phyloP scores from a whole-genome alignment of 192 early-diverging fungal genomes.

The Paraglomus occultum region DNA sequence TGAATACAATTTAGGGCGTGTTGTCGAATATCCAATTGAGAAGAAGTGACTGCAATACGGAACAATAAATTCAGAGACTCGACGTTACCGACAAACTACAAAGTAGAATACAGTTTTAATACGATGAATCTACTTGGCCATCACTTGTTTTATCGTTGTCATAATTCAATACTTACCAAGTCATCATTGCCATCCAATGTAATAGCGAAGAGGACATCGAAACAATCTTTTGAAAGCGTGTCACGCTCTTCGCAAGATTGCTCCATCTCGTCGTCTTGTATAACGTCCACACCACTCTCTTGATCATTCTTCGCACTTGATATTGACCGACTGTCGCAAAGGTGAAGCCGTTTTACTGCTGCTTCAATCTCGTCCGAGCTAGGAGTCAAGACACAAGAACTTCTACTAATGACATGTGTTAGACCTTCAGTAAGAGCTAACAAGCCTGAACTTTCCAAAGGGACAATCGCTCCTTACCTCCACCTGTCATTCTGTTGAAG shows the following conservation, averaged over 20 bases:
- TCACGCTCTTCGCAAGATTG: conserved; percentile 13
- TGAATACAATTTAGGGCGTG: conserved; percentile 40
- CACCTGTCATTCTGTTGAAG: conserved; percentile 35
- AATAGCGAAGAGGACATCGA: not conserved
- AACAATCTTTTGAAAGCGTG: not conserved
- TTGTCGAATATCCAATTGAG: conserved; percentile 40
- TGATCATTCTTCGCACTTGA: conserved; percentile 40
- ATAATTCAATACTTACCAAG: conserved; percentile 30
- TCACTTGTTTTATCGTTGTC: not conserved
- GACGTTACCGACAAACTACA: conserved; percentile 34
- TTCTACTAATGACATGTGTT: conserved; percentile 32
- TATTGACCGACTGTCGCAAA: conserved; percentile 35
- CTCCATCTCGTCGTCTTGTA: conserved; percentile 39
- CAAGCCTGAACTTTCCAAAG: conserved; percentile 1
- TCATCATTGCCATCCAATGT: not conserved
- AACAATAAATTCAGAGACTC: conserved; percentile 40
- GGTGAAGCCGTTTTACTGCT: conserved; percentile 30
- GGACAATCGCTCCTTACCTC: conserved; percentile 15
- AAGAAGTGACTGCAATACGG: conserved; percentile 33
- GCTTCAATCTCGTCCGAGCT: not conserved
- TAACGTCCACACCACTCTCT: conserved; percentile 27
- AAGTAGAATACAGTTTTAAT: conserved; percentile 33
- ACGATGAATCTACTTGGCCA: conserved; percentile 35
- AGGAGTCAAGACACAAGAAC: not conserved
- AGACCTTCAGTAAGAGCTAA: too few relatives aligned